phyloP scores from a whole-genome alignment of 805 yeast species.

The Candida qinlingensis region DNA sequence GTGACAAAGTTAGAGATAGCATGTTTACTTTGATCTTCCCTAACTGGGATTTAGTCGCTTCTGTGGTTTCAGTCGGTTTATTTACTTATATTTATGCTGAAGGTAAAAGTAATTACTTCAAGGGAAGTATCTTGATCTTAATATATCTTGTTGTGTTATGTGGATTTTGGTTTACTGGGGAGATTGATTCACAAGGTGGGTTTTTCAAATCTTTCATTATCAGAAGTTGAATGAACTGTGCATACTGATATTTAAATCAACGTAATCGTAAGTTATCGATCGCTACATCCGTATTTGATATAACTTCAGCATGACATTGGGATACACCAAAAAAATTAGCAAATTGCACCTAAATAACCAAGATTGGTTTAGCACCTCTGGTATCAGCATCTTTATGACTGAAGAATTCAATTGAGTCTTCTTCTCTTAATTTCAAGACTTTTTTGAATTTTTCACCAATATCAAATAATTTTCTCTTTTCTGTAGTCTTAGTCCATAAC shows the following conservation, averaged over 20 bases:
- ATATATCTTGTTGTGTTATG: conserved; percentile 67
- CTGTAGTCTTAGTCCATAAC: conserved; percentile 86
- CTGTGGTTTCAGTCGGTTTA: conserved; percentile 77
- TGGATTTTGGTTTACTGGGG: conserved; percentile 68
- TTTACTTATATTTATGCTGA: conserved; percentile 94
- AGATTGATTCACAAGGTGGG: conserved; percentile 17
- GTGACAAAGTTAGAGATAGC: conserved; percentile 30
- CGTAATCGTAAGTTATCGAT: too few relatives aligned
- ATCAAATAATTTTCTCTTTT: conserved; percentile 55
- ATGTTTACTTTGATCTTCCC: conserved; percentile 87
- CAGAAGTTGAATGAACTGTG: neutral
- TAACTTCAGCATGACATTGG: too few relatives aligned
- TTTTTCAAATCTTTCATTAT: neutral
- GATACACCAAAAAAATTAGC: neutral
- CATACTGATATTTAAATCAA: too few relatives aligned
- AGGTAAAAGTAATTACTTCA: conserved; percentile 93
- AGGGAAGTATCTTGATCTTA: conserved; percentile 82
- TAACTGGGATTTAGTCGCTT: conserved; percentile 89
- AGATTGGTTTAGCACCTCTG: conserved; percentile 24
- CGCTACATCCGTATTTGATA: too few relatives aligned
- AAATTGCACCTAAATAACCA: conserved; percentile 17
- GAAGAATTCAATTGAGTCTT: conserved; percentile 75
- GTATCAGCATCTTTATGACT: conserved; percentile 40
- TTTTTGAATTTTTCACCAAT: conserved; percentile 86
- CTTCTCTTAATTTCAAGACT: conserved; percentile 69